Evolutionary conservation across 2,329 filamentous ascomycete genomes (phyloP), one percentile per base, ranked within the genome.

Genomic region (Nectriaceae sp.): DNA sequence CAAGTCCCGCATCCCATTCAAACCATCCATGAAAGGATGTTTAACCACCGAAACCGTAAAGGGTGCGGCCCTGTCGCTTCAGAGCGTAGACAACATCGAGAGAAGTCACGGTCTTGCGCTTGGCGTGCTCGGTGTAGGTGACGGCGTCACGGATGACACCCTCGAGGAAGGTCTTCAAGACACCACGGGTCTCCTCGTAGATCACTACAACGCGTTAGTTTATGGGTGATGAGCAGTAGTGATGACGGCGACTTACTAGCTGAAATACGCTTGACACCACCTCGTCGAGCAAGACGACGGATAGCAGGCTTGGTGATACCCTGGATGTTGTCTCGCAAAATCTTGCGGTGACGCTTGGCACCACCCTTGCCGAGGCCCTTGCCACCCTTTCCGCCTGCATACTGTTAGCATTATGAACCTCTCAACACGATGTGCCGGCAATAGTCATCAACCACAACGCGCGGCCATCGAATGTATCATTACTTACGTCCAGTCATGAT

Each of bases 221-320:
- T 16, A 16, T 21, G 16, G 16, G 8, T 21, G 37, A 21, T 39
- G 18, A 18, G 37, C 11, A 11, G 10, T 5, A 5, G 37, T 39
- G 16, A n/a, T 5, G 18, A n/a, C 5, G 18, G 21, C 11, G 37
- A 78, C 82, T 73, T 84, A 89, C 86, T 95, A 73, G 92, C 92
- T 69, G 91, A 96, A 70, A 97, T 97, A 96, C 92, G 92, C 90
- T 97, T 97, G 84, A 97, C 92, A 92, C 92, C 92, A 77, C 92
- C 92, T 94, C 92, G 91, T 79, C 92, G 92, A 61, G 92, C 92
- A 74, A 97, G 91, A 95, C 92, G 92, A 70, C 92, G 88, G 78
- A 97, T 97, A 68, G 92, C 92, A 67, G 92, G 92, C 89, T 97
- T 97, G 71, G 92, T 97, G 73, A 97, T 97, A 79, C 92, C 92